Percentiles rank a stretch among this genome's conserved stretches.
Evolutionary conservation across 306 rosid species (phyloP).

Genomic region (Senna tora): DNA sequence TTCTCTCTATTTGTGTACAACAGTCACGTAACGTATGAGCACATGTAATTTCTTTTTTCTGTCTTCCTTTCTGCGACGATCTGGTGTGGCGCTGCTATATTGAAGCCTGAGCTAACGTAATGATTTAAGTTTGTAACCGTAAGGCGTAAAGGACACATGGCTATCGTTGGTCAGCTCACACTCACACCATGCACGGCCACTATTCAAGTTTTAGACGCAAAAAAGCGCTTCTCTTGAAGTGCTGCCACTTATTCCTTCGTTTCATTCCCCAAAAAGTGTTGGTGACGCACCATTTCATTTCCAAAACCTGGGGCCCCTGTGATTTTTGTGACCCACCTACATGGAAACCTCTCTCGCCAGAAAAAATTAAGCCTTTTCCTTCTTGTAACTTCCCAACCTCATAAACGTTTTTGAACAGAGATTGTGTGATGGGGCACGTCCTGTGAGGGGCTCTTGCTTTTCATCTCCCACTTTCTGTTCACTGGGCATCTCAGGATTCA

Average conservation of each 20-base stretch:
- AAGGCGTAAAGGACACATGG: conserved; percentile 9
- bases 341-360: not conserved
- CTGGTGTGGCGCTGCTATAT: not conserved
- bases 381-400: not conserved
- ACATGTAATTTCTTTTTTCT: not conserved
- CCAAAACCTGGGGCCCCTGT: not conserved
- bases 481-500: not conserved
- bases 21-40: too few species aligned
- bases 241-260: conserved; percentile 12
- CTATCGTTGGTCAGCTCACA: not conserved
- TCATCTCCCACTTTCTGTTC: not conserved
- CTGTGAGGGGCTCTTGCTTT: not conserved
- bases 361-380: not conserved
- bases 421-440: not conserved
- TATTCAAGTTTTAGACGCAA: not conserved
- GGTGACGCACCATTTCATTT: not conserved
- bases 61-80: not conserved
- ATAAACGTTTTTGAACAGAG: not conserved
- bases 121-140: not conserved
- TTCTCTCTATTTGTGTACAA: too few species aligned
- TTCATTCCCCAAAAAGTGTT: not conserved
- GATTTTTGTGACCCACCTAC: not conserved
- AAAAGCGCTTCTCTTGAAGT: not conserved
- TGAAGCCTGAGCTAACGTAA: not conserved
- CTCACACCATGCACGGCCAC: not conserved